Evolutionary conservation across 1,139 yeast genomes (phyloP).

Genomic region (Diutina neorugosa): DNA sequence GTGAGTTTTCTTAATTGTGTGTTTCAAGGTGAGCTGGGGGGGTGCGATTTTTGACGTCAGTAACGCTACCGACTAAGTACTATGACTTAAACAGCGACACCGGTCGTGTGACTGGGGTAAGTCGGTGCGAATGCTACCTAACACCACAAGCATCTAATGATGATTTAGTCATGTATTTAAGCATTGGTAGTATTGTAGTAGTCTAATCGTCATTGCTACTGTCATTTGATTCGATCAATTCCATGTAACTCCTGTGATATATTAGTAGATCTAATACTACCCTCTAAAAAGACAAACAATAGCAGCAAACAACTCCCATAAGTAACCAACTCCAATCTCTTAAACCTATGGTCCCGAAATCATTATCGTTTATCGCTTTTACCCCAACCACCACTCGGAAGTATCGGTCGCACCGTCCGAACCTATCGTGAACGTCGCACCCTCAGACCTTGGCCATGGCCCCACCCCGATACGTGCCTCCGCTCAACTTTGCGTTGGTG

Average conservation of each 20-base stretch:
- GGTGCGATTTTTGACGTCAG: no score
- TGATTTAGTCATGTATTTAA: neutral
- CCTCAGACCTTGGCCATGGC: neutral
- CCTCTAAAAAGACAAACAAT: no score
- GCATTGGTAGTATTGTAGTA: no score
- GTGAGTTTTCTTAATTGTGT: no score
- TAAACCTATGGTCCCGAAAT: neutral
- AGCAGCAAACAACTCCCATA: no score
- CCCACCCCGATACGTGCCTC: conserved; percentile 47
- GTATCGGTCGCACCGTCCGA: neutral
- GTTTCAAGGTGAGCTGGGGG: no score
- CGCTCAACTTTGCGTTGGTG: conserved; percentile 79
- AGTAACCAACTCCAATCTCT: neutral
- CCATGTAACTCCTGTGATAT: no score
- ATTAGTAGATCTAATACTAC: no score
- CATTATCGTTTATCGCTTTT: neutral
- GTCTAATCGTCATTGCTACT: no score
- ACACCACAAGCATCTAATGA: no score
- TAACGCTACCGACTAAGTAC: no score
- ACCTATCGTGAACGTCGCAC: neutral
- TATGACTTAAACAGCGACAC: neutral
- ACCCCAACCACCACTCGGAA: neutral
- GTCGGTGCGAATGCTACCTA: neutral
- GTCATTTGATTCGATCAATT: no score
- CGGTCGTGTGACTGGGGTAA: neutral